These are phyloP conservation scores for Eutypella sp. DNA, from an alignment of 2,329 filamentous ascomycete genomes.

Conservation along the genomic window DNA sequence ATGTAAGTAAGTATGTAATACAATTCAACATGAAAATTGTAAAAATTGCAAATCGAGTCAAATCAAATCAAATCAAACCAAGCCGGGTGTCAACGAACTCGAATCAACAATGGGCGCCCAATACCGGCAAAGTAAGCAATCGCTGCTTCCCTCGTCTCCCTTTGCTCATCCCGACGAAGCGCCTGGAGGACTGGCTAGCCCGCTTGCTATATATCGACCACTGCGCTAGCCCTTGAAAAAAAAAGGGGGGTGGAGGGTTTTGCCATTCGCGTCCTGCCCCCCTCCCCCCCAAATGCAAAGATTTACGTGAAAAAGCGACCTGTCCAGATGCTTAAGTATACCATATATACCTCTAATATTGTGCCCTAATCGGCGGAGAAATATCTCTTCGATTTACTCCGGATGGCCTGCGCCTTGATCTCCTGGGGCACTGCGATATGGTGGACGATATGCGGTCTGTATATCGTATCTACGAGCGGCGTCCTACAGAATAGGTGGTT, in stretches of 20 bases:
- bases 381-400: conserved; percentile 65
- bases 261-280: too few species aligned
- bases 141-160: too few species aligned
- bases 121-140: too few species aligned
- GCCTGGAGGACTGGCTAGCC: too few species aligned
- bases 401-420: conserved; percentile 62
- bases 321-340: too few species aligned
- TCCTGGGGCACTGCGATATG: conserved; percentile 70
- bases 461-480: conserved; percentile 24
- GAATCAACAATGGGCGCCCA: background rate
- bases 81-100: background rate
- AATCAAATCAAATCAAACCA: too few species aligned
- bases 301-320: too few species aligned
- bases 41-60: too few species aligned
- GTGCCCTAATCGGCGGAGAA: conserved; percentile 63
- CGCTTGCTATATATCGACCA: background rate
- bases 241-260: background rate
- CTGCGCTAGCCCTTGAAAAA: background rate
- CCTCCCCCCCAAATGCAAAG: too few species aligned
- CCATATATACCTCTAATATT: conserved; percentile 8
- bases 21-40: too few species aligned
- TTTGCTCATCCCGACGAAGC: too few species aligned
- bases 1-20: too few species aligned
- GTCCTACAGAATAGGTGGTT: conserved; percentile 9
- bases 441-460: conserved; percentile 79